phyloP scores from a whole-genome alignment of 331 rosid species.

The Telfairia occidentalis region DNA sequence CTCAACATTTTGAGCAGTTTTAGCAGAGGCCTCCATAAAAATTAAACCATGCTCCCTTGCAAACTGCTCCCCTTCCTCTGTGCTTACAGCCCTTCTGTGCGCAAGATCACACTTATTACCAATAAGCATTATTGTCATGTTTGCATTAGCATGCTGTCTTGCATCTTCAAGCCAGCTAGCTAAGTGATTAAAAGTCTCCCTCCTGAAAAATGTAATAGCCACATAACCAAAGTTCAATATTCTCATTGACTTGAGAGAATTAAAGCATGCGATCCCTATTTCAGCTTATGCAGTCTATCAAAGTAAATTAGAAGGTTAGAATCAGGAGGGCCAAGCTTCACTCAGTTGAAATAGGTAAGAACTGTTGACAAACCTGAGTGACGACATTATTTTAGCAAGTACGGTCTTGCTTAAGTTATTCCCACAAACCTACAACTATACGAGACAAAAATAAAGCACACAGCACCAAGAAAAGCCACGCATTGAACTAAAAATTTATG shows the following conservation, averaged over 20 bases:
- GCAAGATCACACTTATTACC: constrained; percentile 97
- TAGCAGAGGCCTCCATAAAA: constrained; percentile 98
- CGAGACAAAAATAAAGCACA: neutral
- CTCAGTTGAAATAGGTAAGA: neutral
- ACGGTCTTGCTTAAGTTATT: neutral
- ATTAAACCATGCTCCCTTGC: constrained; percentile 95
- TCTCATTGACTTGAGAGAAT: neutral
- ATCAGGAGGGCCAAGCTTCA: neutral
- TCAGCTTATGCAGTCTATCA: constrained; percentile 1
- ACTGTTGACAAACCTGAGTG: neutral
- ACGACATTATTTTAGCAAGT: neutral
- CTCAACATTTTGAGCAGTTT: constrained; percentile 96
- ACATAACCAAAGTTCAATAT: neutral
- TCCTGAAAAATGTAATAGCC: constrained; percentile 34
- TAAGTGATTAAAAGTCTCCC: constrained; percentile 96
- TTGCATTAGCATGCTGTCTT: constrained; percentile 96
- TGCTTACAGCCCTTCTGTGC: constrained; percentile 98
- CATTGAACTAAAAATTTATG: neutral
- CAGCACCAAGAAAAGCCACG: neutral
- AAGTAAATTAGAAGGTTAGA: neutral
- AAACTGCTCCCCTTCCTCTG: constrained; percentile 97
- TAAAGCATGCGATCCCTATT: neutral
- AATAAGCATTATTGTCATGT: constrained; percentile 91
- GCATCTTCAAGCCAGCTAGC: constrained; percentile 99
- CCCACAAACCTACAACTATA: neutral